Evolutionary conservation across 768 basidiomycete genomes (phyloP).

Genomic region (Calocera viscosa): DNA sequence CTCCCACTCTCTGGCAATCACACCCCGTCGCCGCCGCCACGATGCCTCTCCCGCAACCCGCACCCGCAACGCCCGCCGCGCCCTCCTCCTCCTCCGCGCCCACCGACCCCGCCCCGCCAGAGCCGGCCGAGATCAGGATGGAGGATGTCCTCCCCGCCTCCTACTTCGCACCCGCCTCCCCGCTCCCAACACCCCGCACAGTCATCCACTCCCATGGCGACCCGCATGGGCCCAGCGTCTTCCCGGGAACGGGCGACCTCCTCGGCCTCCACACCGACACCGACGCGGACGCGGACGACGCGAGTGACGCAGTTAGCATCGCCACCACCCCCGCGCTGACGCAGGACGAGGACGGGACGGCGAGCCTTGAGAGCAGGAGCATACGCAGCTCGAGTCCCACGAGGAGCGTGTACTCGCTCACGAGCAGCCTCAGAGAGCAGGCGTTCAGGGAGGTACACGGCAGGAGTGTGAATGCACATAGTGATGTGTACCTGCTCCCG

Average conservation of each 20-base stretch:
- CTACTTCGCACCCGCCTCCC: neutral
- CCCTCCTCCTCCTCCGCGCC: neutral
- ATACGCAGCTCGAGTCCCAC: slow-evolving; percentile 42
- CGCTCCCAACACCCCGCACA: neutral
- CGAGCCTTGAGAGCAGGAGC: slow-evolving; percentile 46
- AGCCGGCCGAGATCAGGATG: neutral
- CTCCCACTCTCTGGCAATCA: no score
- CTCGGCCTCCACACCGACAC: neutral
- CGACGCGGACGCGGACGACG: slow-evolving; percentile 30
- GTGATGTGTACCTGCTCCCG: slow-evolving; percentile 64
- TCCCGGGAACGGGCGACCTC: neutral
- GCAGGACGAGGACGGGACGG: slow-evolving; percentile 34
- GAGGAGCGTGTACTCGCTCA: slow-evolving; percentile 58
- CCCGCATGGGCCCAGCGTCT: neutral
- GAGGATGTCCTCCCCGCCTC: neutral
- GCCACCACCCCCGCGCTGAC: slow-evolving; percentile 35
- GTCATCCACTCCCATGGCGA: slow-evolving; percentile 1
- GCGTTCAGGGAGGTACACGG: slow-evolving; percentile 29
- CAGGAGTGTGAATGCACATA: slow-evolving; percentile 51
- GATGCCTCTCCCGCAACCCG: neutral
- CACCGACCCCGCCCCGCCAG: neutral
- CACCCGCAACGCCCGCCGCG: neutral
- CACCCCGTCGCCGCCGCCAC: neutral
- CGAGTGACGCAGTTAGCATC: slow-evolving; percentile 30
- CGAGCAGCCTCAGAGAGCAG: slow-evolving; percentile 46